These are phyloP conservation scores for Fusarium compactum DNA, from an alignment of 2,329 filamentous ascomycete species.

Conservation along the genomic window DNA sequence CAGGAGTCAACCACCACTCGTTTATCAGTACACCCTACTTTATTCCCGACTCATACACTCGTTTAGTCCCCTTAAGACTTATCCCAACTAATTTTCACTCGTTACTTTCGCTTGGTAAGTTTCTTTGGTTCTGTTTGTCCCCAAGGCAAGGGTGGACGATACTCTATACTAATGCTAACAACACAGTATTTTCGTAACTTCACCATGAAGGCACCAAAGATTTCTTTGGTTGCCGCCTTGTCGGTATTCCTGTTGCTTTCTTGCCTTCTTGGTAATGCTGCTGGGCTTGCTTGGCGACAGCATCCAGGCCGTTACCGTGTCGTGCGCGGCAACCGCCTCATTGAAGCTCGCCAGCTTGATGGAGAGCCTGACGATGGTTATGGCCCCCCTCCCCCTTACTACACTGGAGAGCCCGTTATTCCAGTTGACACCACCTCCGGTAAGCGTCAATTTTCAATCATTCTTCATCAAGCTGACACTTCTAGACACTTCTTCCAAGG, in stretches of 20 bases:
- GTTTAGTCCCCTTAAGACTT: background rate
- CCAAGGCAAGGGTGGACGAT: background rate
- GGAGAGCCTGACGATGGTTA: constrained; percentile 35
- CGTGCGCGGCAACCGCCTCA: constrained; percentile 16
- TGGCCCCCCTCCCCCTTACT: constrained; percentile 43
- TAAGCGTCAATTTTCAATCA: constrained; percentile 3
- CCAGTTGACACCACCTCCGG: constrained; percentile 14
- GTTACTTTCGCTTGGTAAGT: constrained; percentile 5
- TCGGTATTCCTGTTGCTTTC: constrained; percentile 47
- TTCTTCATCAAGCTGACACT: constrained; percentile 12
- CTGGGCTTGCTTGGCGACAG: constrained; percentile 15
- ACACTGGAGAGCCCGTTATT: constrained; percentile 20
- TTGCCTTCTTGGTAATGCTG: constrained; percentile 25
- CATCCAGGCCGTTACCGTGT: background rate
- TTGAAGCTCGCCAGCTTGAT: constrained; percentile 20
- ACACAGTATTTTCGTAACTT: constrained; percentile 14
- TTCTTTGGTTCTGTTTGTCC: background rate
- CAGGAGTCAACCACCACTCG: constrained; percentile 11
- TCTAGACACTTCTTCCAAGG: constrained; percentile 20
- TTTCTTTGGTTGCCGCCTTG: constrained; percentile 50
- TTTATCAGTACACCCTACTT: constrained; percentile 26
- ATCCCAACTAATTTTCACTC: constrained; percentile 1
- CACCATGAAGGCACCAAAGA: constrained; percentile 54
- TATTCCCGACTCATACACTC: constrained; percentile 10
- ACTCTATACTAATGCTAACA: constrained; percentile 5